Conservation (phyloP, 768 basidiomycete genomes). For the Auricularia heimuer region DNA sequence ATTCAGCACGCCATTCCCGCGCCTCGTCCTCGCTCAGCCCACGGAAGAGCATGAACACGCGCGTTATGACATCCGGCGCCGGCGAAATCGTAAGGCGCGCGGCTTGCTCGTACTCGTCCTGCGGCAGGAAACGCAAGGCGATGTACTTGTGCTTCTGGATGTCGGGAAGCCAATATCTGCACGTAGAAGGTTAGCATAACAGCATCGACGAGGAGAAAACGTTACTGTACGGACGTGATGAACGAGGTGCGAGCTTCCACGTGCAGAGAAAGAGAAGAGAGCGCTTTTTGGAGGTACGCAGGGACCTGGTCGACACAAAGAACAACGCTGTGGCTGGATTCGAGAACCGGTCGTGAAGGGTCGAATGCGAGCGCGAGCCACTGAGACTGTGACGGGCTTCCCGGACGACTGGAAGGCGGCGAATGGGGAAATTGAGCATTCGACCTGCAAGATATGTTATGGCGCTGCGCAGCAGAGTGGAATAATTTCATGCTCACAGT, state of each 20-base stretch:
- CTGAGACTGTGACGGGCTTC: not conserved
- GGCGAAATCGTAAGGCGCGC: constrained; percentile 31
- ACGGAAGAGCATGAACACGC: constrained; percentile 40
- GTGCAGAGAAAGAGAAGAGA: constrained; percentile 24
- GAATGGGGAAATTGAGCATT: not conserved
- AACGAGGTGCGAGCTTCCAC: constrained; percentile 36
- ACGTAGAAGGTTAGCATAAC: not conserved
- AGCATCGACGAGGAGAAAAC: not conserved
- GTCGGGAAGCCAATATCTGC: constrained; percentile 36
- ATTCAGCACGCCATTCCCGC: not conserved
- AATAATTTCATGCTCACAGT: too few relatives aligned
- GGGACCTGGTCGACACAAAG: constrained; percentile 22
- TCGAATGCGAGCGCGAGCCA: not conserved
- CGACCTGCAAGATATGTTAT: not conserved
- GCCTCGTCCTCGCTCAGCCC: constrained; percentile 21
- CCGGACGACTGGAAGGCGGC: not conserved
- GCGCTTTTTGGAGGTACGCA: constrained; percentile 28
- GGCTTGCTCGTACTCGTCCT: constrained; percentile 9
- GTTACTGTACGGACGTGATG: constrained; percentile 29
- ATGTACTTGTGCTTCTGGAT: constrained; percentile 30
- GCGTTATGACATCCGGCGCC: constrained; percentile 32
- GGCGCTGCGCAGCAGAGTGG: not conserved
- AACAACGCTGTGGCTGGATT: constrained; percentile 19
- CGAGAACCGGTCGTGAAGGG: constrained; percentile 6
- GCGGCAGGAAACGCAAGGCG: constrained; percentile 37